These are phyloP conservation scores for Colletotrichum sp. DNA, from an alignment of 2,329 filamentous ascomycete genomes.

Conservation along the genomic window DNA sequence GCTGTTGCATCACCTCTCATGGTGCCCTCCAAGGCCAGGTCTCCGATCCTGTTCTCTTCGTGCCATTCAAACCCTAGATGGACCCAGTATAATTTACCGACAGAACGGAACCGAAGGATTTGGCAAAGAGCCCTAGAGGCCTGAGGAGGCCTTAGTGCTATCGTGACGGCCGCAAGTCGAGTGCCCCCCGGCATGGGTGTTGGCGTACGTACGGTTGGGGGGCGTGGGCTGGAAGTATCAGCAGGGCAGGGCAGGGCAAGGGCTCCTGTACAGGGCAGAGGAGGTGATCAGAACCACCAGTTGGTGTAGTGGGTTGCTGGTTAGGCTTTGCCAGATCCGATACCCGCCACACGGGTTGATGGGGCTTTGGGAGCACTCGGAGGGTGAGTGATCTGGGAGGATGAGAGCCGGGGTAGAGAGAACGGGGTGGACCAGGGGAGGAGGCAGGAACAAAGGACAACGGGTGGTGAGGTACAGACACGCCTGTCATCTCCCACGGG, in stretches of 20 bases:
- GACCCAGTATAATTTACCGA: neutral
- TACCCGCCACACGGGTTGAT: neutral
- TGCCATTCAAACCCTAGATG: neutral
- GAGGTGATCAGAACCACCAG: neutral
- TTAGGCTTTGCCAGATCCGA: neutral
- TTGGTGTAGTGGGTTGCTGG: neutral
- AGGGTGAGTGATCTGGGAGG: neutral
- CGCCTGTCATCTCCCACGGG: neutral
- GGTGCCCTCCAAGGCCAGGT: neutral
- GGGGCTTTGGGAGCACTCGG: neutral
- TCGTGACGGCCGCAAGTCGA: neutral
- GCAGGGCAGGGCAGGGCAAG: neutral
- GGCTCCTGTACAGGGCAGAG: neutral
- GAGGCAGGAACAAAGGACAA: neutral
- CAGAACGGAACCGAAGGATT: neutral
- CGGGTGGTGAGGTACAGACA: neutral
- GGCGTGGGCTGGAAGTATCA: neutral
- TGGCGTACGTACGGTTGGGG: neutral
- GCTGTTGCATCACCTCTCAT: neutral
- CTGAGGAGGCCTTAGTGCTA: neutral
- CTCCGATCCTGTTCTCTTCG: neutral
- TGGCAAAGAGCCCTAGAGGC: neutral
- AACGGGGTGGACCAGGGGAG: neutral
- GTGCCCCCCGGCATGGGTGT: neutral
- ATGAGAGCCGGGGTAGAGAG: neutral